Percentiles rank a stretch among this genome's conserved stretches.
phyloP scores from a whole-genome alignment of 768 basidiomycete genomes.

The Hericium rajendrae region DNA sequence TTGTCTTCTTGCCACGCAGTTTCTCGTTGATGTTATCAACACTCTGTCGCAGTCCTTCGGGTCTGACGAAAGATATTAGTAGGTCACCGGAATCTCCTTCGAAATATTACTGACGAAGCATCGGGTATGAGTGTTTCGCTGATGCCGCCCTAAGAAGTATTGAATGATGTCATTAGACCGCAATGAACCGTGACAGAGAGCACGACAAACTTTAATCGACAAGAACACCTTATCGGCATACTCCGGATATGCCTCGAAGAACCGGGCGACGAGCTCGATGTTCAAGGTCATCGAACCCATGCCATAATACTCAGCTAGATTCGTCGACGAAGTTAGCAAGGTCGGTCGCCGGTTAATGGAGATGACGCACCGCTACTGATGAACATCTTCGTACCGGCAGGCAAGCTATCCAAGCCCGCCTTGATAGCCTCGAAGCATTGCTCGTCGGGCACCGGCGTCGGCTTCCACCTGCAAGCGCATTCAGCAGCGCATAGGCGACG shows the following conservation, averaged over 20 bases:
- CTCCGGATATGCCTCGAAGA: conserved; percentile 34
- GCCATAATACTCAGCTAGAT: conserved; percentile 46
- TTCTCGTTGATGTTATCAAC: conserved; percentile 31
- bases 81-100: too few relatives aligned
- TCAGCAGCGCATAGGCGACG: background rate
- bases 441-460: conserved; percentile 40
- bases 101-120: background rate
- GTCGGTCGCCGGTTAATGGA: too few relatives aligned
- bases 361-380: conserved; percentile 33
- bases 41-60: conserved; percentile 35
- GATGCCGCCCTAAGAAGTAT: background rate
- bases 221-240: conserved; percentile 36
- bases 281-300: conserved; percentile 30
- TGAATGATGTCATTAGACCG: too few relatives aligned
- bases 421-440: conserved; percentile 52
- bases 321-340: too few relatives aligned
- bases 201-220: conserved; percentile 35
- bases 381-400: conserved; percentile 34
- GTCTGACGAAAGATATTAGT: too few relatives aligned
- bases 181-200: too few relatives aligned
- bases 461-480: conserved; percentile 23
- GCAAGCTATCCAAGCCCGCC: conserved; percentile 31
- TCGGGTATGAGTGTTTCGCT: background rate
- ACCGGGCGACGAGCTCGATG: conserved; percentile 35
- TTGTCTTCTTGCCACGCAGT: conserved; percentile 38